Conservation (phyloP, 2,329 filamentous ascomycete species). For the Apiospora kogelbergensis region DNA sequence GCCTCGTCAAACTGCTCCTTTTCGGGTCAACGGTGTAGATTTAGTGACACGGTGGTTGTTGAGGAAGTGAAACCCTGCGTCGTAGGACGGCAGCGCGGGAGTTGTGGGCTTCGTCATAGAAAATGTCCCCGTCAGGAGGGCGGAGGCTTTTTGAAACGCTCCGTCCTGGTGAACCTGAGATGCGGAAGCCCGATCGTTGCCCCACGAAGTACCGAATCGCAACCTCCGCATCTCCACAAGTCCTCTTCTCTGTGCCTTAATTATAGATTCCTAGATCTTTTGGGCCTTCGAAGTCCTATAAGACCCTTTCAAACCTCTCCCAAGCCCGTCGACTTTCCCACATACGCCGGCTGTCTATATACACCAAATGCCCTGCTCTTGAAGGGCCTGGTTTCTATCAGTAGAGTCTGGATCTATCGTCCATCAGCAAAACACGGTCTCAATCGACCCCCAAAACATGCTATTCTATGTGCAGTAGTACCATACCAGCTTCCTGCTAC, state of each 20-base stretch:
- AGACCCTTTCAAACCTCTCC: background rate
- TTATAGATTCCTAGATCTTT: background rate
- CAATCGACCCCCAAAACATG: background rate
- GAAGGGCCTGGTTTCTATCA: background rate
- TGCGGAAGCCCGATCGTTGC: background rate
- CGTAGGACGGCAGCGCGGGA: background rate
- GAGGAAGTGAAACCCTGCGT: background rate
- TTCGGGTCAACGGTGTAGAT: background rate
- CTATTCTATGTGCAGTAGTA: background rate
- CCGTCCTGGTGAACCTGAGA: background rate
- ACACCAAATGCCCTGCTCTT: background rate
- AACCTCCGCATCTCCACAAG: background rate
- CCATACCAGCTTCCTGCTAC: background rate
- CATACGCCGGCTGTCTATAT: background rate
- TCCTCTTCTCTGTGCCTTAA: background rate
- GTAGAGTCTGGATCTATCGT: background rate
- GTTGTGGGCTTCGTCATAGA: background rate
- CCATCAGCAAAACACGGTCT: background rate
- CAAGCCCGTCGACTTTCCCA: background rate
- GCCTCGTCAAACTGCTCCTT: background rate
- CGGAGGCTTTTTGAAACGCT: conserved; percentile 2
- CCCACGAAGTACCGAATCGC: background rate
- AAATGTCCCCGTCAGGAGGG: background rate
- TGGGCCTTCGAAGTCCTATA: no score
- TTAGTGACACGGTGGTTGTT: background rate